A percentile compares a stretch with the other conserved stretches of the same genome.
phyloP scores from a whole-genome alignment of 345 rosid genomes.

The Geranium rotundifolium region DNA sequence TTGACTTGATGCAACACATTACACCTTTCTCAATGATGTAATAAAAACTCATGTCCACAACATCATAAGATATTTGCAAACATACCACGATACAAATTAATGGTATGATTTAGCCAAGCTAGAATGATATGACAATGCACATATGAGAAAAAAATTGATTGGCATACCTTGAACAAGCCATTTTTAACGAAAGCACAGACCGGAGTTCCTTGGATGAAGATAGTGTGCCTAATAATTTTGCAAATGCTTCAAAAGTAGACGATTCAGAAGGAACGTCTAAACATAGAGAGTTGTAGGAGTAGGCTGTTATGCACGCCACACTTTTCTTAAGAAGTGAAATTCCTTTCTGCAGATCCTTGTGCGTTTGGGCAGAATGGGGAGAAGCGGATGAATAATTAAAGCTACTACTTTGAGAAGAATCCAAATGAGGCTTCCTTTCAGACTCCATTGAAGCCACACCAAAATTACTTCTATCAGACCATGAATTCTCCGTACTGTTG shows the following conservation, averaged over 20 bases:
- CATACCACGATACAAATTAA: too few species aligned
- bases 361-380: constrained; percentile 66
- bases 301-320: constrained; percentile 82
- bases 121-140: background rate
- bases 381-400: constrained; percentile 68
- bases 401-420: constrained; percentile 57
- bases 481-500: constrained; percentile 67
- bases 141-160: constrained; percentile 3
- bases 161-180: constrained; percentile 71
- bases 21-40: too few species aligned
- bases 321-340: constrained; percentile 94
- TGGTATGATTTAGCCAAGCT: background rate
- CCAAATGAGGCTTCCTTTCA: constrained; percentile 52
- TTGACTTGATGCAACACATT: background rate
- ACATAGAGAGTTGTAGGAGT: constrained; percentile 66
- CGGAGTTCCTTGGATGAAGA: constrained; percentile 80
- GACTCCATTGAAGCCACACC: constrained; percentile 91
- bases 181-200: constrained; percentile 57
- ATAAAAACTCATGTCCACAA: too few species aligned
- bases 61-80: too few species aligned
- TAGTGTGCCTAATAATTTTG: constrained; percentile 59
- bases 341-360: constrained; percentile 86
- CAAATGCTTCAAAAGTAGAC: constrained; percentile 87
- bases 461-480: constrained; percentile 83
- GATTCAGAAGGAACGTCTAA: constrained; percentile 78